Evolutionary conservation across 768 basidiomycete genomes (phyloP).

Genomic region (Lentinus brumalis): DNA sequence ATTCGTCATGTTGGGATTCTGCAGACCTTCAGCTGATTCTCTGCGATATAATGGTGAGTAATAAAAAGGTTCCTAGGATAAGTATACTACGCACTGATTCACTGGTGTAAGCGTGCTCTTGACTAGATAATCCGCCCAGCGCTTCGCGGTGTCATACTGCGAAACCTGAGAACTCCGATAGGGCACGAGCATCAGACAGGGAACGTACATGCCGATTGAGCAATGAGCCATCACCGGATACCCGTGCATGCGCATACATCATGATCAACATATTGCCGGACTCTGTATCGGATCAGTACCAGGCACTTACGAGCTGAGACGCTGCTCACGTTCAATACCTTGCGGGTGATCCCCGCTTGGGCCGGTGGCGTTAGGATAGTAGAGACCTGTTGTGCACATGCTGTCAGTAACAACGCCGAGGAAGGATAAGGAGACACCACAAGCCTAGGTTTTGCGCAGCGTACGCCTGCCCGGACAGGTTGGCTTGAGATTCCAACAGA

Average conservation of each 20-base stretch:
- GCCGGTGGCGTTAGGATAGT: conserved; percentile 20
- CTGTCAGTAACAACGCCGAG: too few relatives aligned
- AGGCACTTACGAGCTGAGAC: too few relatives aligned
- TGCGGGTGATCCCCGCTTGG: background rate
- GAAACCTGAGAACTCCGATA: background rate
- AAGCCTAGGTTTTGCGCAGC: conserved; percentile 32
- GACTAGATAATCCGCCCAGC: conserved; percentile 25
- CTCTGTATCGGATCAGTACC: conserved; percentile 21
- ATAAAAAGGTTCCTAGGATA: background rate
- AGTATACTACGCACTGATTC: conserved; percentile 1
- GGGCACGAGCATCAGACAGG: too few relatives aligned
- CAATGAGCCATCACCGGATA: conserved; percentile 30
- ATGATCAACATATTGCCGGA: conserved; percentile 35
- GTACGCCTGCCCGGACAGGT: conserved; percentile 20
- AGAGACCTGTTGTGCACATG: background rate
- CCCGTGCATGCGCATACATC: conserved; percentile 32
- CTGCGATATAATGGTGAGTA: background rate
- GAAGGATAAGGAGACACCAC: background rate
- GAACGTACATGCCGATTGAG: conserved; percentile 13
- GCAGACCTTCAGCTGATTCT: conserved; percentile 10
- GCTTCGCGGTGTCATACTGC: conserved; percentile 24
- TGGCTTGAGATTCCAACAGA: conserved; percentile 29
- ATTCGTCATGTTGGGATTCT: conserved; percentile 24
- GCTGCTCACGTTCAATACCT: conserved; percentile 18
- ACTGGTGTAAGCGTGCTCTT: conserved; percentile 14